These are phyloP conservation scores for Erodium maritimum DNA, from an alignment of 345 rosid genomes.

Conservation along the genomic window DNA sequence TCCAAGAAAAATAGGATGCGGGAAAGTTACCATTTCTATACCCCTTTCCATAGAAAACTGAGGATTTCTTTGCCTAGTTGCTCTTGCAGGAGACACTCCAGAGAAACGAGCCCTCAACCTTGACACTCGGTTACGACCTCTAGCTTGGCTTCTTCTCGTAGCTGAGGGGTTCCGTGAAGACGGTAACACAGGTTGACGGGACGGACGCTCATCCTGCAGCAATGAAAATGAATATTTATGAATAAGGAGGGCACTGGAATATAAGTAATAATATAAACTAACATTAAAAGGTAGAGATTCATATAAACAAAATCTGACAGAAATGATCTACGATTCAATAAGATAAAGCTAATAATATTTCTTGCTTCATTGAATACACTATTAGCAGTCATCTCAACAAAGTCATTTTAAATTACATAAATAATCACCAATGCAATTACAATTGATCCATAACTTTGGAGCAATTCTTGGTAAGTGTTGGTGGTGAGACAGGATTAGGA, in stretches of 20 bases:
- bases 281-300: too few relatives aligned
- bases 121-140: conserved; percentile 31
- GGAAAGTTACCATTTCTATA: conserved; percentile 50
- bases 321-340: too few relatives aligned
- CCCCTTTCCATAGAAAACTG: conserved; percentile 61
- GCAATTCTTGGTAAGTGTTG: not conserved
- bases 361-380: too few relatives aligned
- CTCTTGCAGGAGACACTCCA: conserved; percentile 26
- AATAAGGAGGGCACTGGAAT: not conserved
- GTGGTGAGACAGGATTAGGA: not conserved
- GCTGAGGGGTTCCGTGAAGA: conserved; percentile 28
- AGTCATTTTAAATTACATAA: too few relatives aligned
- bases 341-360: too few relatives aligned
- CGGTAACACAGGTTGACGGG: conserved; percentile 28
- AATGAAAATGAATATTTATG: conserved; percentile 24
- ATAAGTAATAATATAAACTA: too few relatives aligned
- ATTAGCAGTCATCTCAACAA: too few relatives aligned
- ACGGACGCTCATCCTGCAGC: conserved; percentile 11
- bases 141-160: conserved; percentile 38
- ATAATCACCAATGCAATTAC: too few relatives aligned
- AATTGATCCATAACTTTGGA: too few relatives aligned
- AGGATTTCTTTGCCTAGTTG: conserved; percentile 34
- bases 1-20: not conserved
- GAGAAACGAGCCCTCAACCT: conserved; percentile 35
- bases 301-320: too few relatives aligned